Evolutionary conservation across 352 stramenopile genomes (phyloP).

Genomic region (Globisporangium takayamanum): DNA sequence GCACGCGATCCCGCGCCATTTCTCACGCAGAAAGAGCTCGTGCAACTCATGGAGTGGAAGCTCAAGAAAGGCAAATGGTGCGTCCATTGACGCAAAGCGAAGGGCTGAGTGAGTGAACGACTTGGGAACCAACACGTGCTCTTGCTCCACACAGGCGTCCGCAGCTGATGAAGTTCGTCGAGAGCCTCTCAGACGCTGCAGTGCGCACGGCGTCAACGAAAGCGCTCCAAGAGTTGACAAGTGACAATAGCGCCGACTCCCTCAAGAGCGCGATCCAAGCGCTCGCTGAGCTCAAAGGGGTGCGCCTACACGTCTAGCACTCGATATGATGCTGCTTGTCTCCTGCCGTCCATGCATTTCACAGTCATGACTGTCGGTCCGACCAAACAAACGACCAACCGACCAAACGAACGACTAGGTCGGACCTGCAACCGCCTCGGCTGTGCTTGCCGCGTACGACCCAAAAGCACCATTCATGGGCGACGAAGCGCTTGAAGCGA

Average conservation of each 20-base stretch:
- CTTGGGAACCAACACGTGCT: no score
- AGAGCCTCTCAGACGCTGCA: conserved; percentile 28
- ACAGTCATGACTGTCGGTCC: not conserved
- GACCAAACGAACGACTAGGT: conserved; percentile 25
- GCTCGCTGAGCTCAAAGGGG: conserved; percentile 61
- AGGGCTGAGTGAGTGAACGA: no score
- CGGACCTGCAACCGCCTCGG: conserved; percentile 68
- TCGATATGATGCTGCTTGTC: not conserved
- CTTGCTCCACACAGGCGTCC: conserved; percentile 31
- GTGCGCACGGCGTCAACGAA: conserved; percentile 41
- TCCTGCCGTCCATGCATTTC: not conserved
- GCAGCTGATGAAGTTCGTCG: conserved; percentile 70
- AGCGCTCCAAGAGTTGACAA: conserved; percentile 25
- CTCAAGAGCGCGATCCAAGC: conserved; percentile 42
- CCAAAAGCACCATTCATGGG: conserved; percentile 66
- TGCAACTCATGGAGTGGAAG: conserved; percentile 77
- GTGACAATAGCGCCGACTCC: conserved; percentile 4
- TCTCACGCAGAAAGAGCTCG: conserved; percentile 47
- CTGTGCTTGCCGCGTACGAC: conserved; percentile 67
- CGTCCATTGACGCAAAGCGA: not conserved
- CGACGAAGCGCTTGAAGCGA: conserved; percentile 69
- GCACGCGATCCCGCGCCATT: conserved; percentile 41
- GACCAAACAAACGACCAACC: conserved; percentile 8
- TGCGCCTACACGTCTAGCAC: conserved; percentile 14
- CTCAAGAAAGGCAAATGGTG: conserved; percentile 84